A percentile compares a stretch with the other conserved stretches of the same genome.
Evolutionary conservation across 192 early-diverging fungal genomes (phyloP).

Genomic region (Mortierella claussenii): DNA sequence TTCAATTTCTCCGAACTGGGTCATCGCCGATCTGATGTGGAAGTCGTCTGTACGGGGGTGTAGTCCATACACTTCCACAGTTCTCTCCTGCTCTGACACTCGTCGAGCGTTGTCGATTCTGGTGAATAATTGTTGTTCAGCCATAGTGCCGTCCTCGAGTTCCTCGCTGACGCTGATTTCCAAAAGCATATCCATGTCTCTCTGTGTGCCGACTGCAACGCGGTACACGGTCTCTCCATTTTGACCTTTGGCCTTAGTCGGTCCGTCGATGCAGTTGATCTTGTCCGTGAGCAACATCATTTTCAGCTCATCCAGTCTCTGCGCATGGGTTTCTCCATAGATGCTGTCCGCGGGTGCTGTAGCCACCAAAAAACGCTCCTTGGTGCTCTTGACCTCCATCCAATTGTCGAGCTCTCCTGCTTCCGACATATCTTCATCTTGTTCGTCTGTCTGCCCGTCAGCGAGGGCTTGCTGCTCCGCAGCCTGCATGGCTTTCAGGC

Average conservation of each 20-base stretch:
- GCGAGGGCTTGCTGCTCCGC: neutral
- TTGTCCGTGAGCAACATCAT: neutral
- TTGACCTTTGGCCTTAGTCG: neutral
- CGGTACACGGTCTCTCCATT: neutral
- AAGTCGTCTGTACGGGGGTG: neutral
- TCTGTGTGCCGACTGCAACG: neutral
- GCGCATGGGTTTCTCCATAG: neutral
- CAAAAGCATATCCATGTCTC: neutral
- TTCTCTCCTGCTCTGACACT: neutral
- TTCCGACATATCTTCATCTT: neutral
- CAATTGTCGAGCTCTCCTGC: too few species aligned
- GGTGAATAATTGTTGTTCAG: neutral
- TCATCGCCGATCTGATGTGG: neutral
- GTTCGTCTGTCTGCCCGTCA: neutral
- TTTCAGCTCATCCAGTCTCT: neutral
- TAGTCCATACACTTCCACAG: conserved; percentile 12
- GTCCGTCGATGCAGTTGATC: conserved; percentile 2
- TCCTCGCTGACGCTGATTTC: neutral
- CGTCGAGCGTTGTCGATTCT: conserved; percentile 2
- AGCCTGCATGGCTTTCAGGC: neutral
- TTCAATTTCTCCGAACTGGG: conserved; percentile 8
- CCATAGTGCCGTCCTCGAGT: neutral
- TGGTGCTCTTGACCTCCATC: neutral
- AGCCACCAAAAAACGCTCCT: neutral
- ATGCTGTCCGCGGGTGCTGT: neutral